These are phyloP conservation scores for Daldinia childiae DNA, from an alignment of 495 filamentous ascomycete genomes.

Conservation along the genomic window DNA sequence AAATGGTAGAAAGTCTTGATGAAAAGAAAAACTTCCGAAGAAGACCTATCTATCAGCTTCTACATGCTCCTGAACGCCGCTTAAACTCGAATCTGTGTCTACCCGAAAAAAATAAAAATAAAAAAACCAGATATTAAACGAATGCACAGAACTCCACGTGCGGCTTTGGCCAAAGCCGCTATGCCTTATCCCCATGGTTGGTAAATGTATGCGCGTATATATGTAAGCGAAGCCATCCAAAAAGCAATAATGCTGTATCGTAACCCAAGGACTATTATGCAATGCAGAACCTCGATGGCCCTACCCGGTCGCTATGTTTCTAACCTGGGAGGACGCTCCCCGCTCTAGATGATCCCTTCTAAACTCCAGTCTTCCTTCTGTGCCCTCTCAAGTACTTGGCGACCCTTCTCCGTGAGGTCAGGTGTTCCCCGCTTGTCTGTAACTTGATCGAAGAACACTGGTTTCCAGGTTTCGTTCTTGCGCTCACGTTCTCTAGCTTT, in stretches of 20 bases:
- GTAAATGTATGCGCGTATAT: slow-evolving; percentile 39
- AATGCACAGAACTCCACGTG: slow-evolving; percentile 37
- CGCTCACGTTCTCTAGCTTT: slow-evolving; percentile 81
- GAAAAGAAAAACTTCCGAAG: slow-evolving; percentile 22
- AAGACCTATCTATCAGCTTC: slow-evolving; percentile 41
- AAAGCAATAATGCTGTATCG: slow-evolving; percentile 26
- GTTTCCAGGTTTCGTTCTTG: slow-evolving; percentile 74
- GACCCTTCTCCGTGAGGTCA: slow-evolving; percentile 79
- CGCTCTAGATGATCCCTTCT: slow-evolving; percentile 51
- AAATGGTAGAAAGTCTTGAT: slow-evolving; percentile 19
- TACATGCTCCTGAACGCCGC: slow-evolving; percentile 35
- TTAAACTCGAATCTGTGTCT: slow-evolving; percentile 36
- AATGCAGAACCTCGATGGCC: slow-evolving; percentile 1
- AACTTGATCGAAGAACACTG: slow-evolving; percentile 86
- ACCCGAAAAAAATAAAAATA: slow-evolving; percentile 22
- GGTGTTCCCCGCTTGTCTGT: slow-evolving; percentile 80
- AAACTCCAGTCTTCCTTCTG: slow-evolving; percentile 67
- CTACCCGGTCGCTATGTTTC: slow-evolving; percentile 14
- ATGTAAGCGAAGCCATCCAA: slow-evolving; percentile 38
- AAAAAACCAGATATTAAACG: slow-evolving; percentile 14
- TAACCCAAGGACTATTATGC: slow-evolving; percentile 36
- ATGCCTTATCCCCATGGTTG: slow-evolving; percentile 38
- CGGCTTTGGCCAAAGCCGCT: slow-evolving; percentile 42
- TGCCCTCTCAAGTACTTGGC: slow-evolving; percentile 72
- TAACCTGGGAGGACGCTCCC: background rate